Conservation (phyloP, 257 asterid genomes). For the Perilla frutescens region DNA sequence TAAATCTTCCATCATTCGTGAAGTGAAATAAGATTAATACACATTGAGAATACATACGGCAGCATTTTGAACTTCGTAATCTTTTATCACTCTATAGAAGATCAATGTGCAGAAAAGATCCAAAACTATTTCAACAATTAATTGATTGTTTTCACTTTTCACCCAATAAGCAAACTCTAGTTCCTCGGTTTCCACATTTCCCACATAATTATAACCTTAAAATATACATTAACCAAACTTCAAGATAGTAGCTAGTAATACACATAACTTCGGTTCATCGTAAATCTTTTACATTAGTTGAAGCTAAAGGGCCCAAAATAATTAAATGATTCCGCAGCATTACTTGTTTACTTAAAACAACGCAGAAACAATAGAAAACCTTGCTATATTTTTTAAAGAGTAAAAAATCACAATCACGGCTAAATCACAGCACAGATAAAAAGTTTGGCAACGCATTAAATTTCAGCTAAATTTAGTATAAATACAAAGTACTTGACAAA, state of each 20-base stretch:
- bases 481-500: background rate
- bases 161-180: background rate
- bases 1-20: background rate
- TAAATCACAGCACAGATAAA: background rate
- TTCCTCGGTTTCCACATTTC: background rate
- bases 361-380: background rate
- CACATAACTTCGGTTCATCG: background rate
- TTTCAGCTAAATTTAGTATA: slow-evolving; percentile 20
- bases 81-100: background rate
- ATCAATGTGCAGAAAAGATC: background rate
- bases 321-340: background rate
- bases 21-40: background rate
- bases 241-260: background rate
- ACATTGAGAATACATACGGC: background rate
- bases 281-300: background rate
- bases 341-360: background rate
- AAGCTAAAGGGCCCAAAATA: background rate
- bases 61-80: background rate
- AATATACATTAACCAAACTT: slow-evolving; percentile 10
- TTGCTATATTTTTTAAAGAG: background rate
- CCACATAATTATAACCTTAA: slow-evolving; percentile 3
- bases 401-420: background rate
- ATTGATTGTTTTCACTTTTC: background rate
- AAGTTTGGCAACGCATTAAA: background rate
- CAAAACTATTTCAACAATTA: background rate